Evolutionary conservation across 352 stramenopile genomes (phyloP).

Genomic region (Elongisporangium anandrum): DNA sequence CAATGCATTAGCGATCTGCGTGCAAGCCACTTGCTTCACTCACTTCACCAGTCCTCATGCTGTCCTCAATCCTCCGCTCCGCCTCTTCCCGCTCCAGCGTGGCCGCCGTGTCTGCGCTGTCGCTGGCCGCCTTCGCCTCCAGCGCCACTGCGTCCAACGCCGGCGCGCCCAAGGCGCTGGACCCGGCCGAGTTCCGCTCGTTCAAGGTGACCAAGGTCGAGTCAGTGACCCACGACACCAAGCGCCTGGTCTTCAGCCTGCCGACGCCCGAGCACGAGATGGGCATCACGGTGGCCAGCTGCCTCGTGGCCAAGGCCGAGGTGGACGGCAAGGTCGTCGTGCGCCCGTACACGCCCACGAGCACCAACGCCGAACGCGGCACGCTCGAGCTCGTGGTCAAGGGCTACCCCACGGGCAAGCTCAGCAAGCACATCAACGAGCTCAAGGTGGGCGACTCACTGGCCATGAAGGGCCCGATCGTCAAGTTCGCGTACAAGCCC

Average conservation of each 20-base stretch:
- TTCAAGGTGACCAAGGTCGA: slow-evolving; percentile 66
- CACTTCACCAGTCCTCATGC: slow-evolving; percentile 11
- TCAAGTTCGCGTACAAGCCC: slow-evolving; percentile 82
- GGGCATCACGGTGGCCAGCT: slow-evolving; percentile 56
- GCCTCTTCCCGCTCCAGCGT: slow-evolving; percentile 14
- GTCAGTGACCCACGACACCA: slow-evolving; percentile 59
- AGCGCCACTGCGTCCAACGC: slow-evolving; percentile 17
- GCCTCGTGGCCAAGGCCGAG: slow-evolving; percentile 52
- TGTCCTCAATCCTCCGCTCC: slow-evolving; percentile 22
- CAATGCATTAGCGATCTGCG: too few relatives aligned
- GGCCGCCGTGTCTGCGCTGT: slow-evolving; percentile 24
- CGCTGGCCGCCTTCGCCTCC: slow-evolving; percentile 21
- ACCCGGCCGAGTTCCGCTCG: slow-evolving; percentile 48
- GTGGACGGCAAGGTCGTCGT: slow-evolving; percentile 65
- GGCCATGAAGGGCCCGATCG: slow-evolving; percentile 84
- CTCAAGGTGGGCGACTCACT: slow-evolving; percentile 75
- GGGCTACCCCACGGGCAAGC: slow-evolving; percentile 72
- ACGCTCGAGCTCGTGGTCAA: slow-evolving; percentile 84
- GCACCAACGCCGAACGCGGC: slow-evolving; percentile 68
- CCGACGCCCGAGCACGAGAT: slow-evolving; percentile 56
- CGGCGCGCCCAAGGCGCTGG: slow-evolving; percentile 44
- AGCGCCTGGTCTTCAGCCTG: slow-evolving; percentile 49
- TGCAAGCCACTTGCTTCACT: too few relatives aligned
- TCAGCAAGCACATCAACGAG: slow-evolving; percentile 79
- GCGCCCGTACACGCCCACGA: slow-evolving; percentile 81